Evolutionary conservation across 306 rosid species (phyloP).

Genomic region (Medicago ruthenica): DNA sequence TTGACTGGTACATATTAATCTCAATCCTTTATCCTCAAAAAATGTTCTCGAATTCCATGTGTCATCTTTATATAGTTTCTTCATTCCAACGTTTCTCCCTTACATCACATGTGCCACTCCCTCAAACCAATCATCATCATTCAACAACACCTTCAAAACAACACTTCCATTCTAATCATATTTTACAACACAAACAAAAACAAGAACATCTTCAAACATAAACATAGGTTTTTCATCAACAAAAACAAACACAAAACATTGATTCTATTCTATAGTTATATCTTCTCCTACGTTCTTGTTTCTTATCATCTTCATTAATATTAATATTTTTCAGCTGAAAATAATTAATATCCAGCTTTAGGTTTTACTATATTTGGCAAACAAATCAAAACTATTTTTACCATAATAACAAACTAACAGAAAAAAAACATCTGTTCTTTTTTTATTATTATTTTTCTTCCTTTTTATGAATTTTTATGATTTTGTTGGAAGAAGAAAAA

Average conservation of each 20-base stretch:
- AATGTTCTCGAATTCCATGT: background rate
- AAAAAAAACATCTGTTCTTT: background rate
- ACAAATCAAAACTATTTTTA: constrained; percentile 13
- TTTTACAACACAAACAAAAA: background rate
- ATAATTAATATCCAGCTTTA: background rate
- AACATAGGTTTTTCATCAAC: background rate
- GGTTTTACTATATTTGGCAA: constrained; percentile 34
- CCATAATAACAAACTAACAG: constrained; percentile 4
- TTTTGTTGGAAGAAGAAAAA: constrained; percentile 13
- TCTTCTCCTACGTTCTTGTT: too few species aligned
- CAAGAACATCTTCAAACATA: background rate
- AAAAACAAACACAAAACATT: too few species aligned
- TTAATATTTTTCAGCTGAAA: too few species aligned
- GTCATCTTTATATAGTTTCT: background rate
- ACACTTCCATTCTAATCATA: too few species aligned
- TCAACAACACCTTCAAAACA: background rate
- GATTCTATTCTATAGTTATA: too few species aligned
- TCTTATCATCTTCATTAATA: too few species aligned
- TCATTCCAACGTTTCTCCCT: background rate
- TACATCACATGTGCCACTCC: background rate
- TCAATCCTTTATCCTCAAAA: background rate
- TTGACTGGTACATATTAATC: background rate
- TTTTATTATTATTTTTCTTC: background rate
- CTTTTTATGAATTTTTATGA: background rate
- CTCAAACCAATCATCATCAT: background rate